Percentiles rank a stretch among this genome's conserved stretches.
phyloP scores from a whole-genome alignment of 2,329 filamentous ascomycete species.

The Leptoxyphium fumago region DNA sequence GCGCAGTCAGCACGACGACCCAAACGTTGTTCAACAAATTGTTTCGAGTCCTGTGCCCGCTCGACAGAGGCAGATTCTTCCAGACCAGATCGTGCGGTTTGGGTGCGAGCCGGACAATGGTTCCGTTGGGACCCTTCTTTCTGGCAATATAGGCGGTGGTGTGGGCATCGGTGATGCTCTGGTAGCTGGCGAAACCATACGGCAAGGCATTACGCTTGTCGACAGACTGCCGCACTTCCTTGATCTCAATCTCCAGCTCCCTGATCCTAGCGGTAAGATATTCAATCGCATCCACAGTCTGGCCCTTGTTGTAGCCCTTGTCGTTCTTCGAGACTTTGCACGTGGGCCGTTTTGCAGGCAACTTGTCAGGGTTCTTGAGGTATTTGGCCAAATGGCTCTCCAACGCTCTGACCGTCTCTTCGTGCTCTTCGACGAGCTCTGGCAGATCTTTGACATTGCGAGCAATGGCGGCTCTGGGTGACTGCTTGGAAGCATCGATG shows the following conservation, averaged over 20 bases:
- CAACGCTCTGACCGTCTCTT: constrained; percentile 63
- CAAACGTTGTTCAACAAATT: constrained; percentile 70
- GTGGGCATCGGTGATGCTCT: constrained; percentile 76
- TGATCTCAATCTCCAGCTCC: constrained; percentile 69
- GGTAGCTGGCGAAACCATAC: constrained; percentile 90
- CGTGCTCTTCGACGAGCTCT: constrained; percentile 69
- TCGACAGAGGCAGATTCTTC: constrained; percentile 72
- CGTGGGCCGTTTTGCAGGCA: constrained; percentile 62
- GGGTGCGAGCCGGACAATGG: constrained; percentile 65
- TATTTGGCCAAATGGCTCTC: constrained; percentile 80
- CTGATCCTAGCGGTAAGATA: constrained; percentile 78
- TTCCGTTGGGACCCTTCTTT: constrained; percentile 65
- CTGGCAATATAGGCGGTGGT: constrained; percentile 69
- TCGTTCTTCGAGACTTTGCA: constrained; percentile 74
- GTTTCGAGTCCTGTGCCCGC: constrained; percentile 53
- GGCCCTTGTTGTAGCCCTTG: constrained; percentile 48
- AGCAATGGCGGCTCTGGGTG: constrained; percentile 68
- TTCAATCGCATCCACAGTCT: constrained; percentile 86
- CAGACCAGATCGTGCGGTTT: constrained; percentile 87
- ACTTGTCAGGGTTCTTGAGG: constrained; percentile 66
- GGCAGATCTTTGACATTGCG: constrained; percentile 87
- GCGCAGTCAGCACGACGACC: constrained; percentile 62
- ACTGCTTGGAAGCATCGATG: constrained; percentile 61
- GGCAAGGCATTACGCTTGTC: constrained; percentile 79
- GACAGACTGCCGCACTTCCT: constrained; percentile 63